Evolutionary conservation across 2,329 filamentous ascomycete genomes (phyloP), one percentile per base, ranked within the genome.

Genomic region (Penicillium sp.): DNA sequence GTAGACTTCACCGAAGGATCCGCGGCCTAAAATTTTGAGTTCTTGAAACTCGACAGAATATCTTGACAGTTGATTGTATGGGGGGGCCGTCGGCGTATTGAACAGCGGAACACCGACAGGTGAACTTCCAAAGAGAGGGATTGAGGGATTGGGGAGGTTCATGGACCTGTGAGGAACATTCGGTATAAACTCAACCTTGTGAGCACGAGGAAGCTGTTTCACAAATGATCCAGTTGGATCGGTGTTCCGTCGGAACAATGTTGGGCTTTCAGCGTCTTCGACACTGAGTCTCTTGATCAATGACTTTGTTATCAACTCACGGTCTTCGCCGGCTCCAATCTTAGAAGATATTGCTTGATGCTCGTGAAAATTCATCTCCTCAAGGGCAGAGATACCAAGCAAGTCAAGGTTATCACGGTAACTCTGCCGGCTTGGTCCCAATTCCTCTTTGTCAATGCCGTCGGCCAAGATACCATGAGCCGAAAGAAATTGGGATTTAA

Each of bases 1-100:
- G 64, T 80, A 88, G 2, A 88, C 86, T 35, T 79, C 79, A 1
- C 84, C 85, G 63, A 86, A 88, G 0, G 85, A 86, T 13, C 86
- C 86, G 65, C 81, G 84, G 1, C 85, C 85, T 3, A 88, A 75
- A 1, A 84, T 65, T 16, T 75, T 77, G 11, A 85, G 65, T 59
- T 84, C 79, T 18, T 76, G 72, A 55, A 81, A 84, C 56, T 81
- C 81, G 35, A 74, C 72, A 3, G 72, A 66, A 61, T 81, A 83
- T 40, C 78, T 73, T 39, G 78, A 76, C 34, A 70, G 60, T 8
- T 58, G 60, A 50, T 66, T 67, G 43, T 59, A 56, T 19, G 61
- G 60, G 23, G 58, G 63, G 19, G 49, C 58, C 26, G 63, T 46
- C 4, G 63, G 66, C 9, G 58, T 42, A 18, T 65, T 64, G 32